Evolutionary conservation across 2,329 filamentous ascomycete species (phyloP).

Genomic region (Malbranchea cinnamomea): DNA sequence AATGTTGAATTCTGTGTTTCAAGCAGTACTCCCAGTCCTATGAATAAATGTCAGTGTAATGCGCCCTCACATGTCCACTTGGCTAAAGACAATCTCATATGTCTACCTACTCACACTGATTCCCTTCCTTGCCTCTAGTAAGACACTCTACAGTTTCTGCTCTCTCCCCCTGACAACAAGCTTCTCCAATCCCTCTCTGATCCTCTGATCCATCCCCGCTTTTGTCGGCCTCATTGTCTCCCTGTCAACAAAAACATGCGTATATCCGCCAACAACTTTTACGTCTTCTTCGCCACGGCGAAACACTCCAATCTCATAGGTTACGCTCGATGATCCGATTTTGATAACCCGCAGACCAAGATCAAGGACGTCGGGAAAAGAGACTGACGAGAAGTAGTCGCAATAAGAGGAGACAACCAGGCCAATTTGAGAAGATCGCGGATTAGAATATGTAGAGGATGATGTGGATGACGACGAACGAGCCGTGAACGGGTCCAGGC

Average conservation of each 20-base stretch:
- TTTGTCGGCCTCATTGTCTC: conserved; percentile 43
- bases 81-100: background rate
- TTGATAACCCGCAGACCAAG: conserved; percentile 69
- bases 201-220: conserved; percentile 23
- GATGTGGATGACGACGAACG: conserved; percentile 28
- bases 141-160: conserved; percentile 18
- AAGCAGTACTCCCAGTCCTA: too few species aligned
- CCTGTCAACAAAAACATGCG: conserved; percentile 74
- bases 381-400: conserved; percentile 69
- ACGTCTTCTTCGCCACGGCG: conserved; percentile 57
- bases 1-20: too few species aligned
- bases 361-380: conserved; percentile 70
- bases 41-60: too few species aligned
- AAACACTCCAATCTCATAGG: conserved; percentile 81
- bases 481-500: conserved; percentile 56
- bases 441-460: conserved; percentile 5
- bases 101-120: background rate
- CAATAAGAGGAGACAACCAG: conserved; percentile 75
- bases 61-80: too few species aligned
- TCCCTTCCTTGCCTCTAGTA: too few species aligned
- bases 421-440: conserved; percentile 53
- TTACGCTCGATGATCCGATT: conserved; percentile 73
- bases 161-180: conserved; percentile 28
- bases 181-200: conserved; percentile 41
- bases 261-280: conserved; percentile 70